Evolutionary conservation across 495 filamentous ascomycete species (phyloP), one percentile per base, ranked within the genome.

Genomic region (Cercophora scortea): DNA sequence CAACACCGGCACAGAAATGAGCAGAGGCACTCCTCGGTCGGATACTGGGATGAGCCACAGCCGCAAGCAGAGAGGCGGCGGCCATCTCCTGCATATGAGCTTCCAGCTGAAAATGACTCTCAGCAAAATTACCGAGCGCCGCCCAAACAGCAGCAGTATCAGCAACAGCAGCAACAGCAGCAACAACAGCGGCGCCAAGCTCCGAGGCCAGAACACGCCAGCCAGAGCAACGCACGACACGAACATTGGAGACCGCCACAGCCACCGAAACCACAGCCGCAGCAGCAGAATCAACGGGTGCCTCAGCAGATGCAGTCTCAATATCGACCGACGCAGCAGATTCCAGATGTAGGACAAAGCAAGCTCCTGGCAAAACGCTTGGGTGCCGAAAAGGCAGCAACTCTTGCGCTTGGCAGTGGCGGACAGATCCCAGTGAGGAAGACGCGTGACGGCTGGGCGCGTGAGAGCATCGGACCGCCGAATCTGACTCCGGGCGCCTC

Each of bases 291-390:
- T 34, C 18, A n/a, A 40, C 55, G 18, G 25, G 5, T 16, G 0
- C 55, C 44, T 13, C 42, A 32, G 3, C 51, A 44, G 9, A 57
- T 43, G 6, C 47, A 56, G n/a, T 48, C 15, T 4, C 46, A 47
- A 32, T 19, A 48, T 17, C 50, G 35, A 6, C 47, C 17, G 10
- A 19, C 42, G 12, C 45, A 48, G 13, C 43, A 45, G 39, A n/a
- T 18, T 3, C 7, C 47, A 38, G 6, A 32, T 8, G 40, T 8
- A 13, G 12, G 7, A 6, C 50, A 52, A 32, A 25, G 33, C 51
- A 50, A 71, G 6, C 63, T 77, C 8, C 65, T 80, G 3, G 68
- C 75, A 1, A 79, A 80, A 58, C 64, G 77, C 5, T 57, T 74
- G 12, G 78, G 78, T 6, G 65, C 68, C 12, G 70, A 76, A 25